Evolutionary conservation across 352 stramenopile genomes (phyloP).

Genomic region (Blastocystis sp.): DNA sequence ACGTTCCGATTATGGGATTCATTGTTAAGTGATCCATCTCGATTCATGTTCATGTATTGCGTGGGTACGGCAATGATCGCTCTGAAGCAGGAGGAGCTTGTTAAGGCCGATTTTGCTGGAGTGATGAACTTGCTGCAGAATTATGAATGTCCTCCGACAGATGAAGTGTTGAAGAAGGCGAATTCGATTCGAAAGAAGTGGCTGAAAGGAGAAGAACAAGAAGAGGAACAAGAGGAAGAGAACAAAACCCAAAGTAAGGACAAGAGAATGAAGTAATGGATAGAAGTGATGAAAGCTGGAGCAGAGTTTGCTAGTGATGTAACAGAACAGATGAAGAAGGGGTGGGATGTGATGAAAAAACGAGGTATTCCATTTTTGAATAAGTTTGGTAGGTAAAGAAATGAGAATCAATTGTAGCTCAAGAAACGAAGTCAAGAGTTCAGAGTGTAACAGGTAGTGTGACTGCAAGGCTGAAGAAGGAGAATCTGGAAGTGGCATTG

Average conservation of each 20-base stretch:
- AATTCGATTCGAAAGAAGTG: conserved; percentile 59
- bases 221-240: background rate
- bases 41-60: conserved; percentile 74
- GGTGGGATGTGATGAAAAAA: conserved; percentile 38
- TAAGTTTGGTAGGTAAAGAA: background rate
- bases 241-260: background rate
- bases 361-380: background rate
- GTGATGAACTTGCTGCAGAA: conserved; percentile 67
- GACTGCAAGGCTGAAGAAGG: background rate
- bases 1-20: conserved; percentile 76
- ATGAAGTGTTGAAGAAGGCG: conserved; percentile 56
- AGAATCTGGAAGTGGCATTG: background rate
- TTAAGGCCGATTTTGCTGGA: conserved; percentile 66
- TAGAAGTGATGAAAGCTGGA: background rate
- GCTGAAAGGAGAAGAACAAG: background rate
- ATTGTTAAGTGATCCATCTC: conserved; percentile 71
- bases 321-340: conserved; percentile 42
- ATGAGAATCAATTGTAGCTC: background rate
- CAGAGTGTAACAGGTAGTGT: background rate
- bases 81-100: conserved; percentile 68
- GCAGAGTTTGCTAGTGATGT: conserved; percentile 21
- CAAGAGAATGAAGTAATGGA: background rate
- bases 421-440: conserved; percentile 6
- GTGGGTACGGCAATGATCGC: conserved; percentile 75
- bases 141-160: conserved; percentile 64